Evolutionary conservation across 208 protist species (phyloP).

Genomic region (Balamuthia mandrillaris): DNA sequence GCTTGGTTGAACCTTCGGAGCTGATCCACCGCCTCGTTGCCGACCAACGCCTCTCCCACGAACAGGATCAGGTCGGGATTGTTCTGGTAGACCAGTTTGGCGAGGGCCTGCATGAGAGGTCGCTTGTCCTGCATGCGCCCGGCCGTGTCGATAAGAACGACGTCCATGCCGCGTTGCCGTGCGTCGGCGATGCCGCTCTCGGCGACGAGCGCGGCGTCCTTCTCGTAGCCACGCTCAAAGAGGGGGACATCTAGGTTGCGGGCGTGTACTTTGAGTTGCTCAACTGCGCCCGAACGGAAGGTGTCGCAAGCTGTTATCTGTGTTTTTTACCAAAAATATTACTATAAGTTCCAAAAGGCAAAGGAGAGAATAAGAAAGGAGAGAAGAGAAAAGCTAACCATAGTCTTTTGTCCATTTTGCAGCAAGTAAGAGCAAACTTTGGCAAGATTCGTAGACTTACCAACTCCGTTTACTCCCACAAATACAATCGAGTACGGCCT

Average conservation of each 20-base stretch:
- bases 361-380: background rate
- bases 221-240: conserved; percentile 95
- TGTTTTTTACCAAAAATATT: background rate
- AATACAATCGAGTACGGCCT: conserved; percentile 95
- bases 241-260: conserved; percentile 85
- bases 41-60: conserved; percentile 99
- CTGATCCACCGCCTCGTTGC: conserved; percentile 98
- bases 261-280: conserved; percentile 92
- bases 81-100: conserved; percentile 94
- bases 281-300: conserved; percentile 98
- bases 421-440: conserved; percentile 95
- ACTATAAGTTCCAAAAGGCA: background rate
- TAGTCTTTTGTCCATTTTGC: conserved; percentile 83
- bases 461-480: conserved; percentile 99
- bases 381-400: conserved; percentile 48
- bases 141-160: conserved; percentile 99
- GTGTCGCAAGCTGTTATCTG: conserved; percentile 98
- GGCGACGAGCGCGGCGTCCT: conserved; percentile 90
- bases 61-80: conserved; percentile 96
- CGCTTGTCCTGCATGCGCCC: conserved; percentile 99
- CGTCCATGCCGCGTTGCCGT: conserved; percentile 79
- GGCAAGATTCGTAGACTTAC: conserved; percentile 97
- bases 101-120: conserved; percentile 95
- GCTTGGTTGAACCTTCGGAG: conserved; percentile 95
- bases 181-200: conserved; percentile 82